Evolutionary conservation across 2,329 filamentous ascomycete genomes (phyloP), one percentile per base, ranked within the genome.

Genomic region (Aspergillus latus): DNA sequence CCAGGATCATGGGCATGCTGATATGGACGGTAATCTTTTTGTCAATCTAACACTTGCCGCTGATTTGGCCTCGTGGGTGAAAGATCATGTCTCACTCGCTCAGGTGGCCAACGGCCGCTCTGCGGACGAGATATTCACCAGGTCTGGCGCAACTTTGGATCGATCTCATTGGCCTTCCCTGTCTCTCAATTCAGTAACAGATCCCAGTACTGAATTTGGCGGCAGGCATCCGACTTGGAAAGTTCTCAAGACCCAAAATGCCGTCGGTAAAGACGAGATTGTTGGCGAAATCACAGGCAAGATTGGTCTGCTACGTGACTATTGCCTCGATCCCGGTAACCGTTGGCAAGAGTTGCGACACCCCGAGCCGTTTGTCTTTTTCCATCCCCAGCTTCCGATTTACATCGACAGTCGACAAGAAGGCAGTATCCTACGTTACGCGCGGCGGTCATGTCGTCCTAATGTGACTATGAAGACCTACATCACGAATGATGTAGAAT

Each of bases 341-440:
- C 79, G 85, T 7, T 92, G 87, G 87, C 76, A 82, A 34, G 86
- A 89, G 51, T 73, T 89, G 9, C 72, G 74, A 34, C 79, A 81
- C 60, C 78, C 79, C 1, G 76, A 80, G 54, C 89, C 89, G 0
- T 92, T 92, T 65, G 88, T 93, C 26, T 90, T 92, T 70, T 93
- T 97, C 73, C 92, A 95, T 67, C 90, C 92, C 1, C 82, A 87
- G 57, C 84, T 97, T 7, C 93, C 93, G 0, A 83, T 99, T 10
- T 96, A 92, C 75, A 94, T 99, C 67, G 94, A 97, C 73, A 94
- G 92, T 8, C 84, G 94, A 58, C 85, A 84, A 70, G 91, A 96
- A 76, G 94, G 93, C 21, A 96, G 90, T 4, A 78, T 86, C 36
- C 86, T 94, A 56, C 89, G 94, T 44, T 97, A 94, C 69, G 86